Base-by-base conservation (phyloP, 2,329 filamentous ascomycete genomes). In the Fusarium decemcellulare region DNA sequence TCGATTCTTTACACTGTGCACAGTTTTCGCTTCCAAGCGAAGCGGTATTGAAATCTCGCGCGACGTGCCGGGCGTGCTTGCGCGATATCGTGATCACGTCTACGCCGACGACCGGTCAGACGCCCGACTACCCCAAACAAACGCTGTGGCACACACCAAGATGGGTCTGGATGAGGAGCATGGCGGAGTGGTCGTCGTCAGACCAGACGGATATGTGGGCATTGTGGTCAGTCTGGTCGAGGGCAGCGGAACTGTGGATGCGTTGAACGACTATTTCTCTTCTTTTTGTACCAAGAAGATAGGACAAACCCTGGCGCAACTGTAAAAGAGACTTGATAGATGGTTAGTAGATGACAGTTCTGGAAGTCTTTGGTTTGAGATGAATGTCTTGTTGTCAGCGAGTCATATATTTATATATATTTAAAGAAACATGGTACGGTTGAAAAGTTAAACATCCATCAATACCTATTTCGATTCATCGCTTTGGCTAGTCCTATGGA, bases 81-180 rank as follows among this genome's bases (percentile, higher is more conserved):
- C 88, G 6, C 86, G 93, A 58, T 97, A 97, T 79, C 86, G 90
- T 51, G 91, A 94, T 73, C 92, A 96, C 74, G 85, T 97, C 37
- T 97, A 97, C 75, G 92, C 94, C 1, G 95, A 97, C 74, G 94
- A 97, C 79, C 85, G 92, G 50, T 91, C 88, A 83, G 93, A 96
- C 76, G 84, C 87, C 44, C 85, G 88, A 8, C 91, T 93, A 1
- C 90, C 92, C 0, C 84, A 91, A 18, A 91, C 92, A 2, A 86
- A 85, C 72, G 93, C 91, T 6, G 86, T 93, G 4, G 93, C 93
- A 6, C 95, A 98, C 79, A 90, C 91, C 43, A 97, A 97, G 86
- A 92, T 97, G 86, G 95, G 95, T 0, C 79, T 97, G 29, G 87
- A 92, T 68, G 84, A 91, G 74, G 89, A 92, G 65, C 86, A 83